phyloP scores from a whole-genome alignment of 1,284 basidiomycete genomes.

The Caloboletus firmus region DNA sequence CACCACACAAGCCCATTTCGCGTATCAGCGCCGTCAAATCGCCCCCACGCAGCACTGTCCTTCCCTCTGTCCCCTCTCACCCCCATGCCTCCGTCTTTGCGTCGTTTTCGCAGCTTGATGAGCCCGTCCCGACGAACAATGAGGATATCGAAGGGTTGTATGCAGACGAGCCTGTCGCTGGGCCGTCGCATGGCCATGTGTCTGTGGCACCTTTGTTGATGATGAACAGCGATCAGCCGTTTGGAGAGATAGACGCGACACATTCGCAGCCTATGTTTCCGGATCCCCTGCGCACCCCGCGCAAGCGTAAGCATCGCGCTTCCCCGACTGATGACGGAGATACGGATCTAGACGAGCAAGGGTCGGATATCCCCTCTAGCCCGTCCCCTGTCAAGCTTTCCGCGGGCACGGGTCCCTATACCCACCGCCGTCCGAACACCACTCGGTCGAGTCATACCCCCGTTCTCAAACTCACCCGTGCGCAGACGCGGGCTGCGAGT shows the following conservation, averaged over 20 bases:
- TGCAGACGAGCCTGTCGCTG: conserved; percentile 30
- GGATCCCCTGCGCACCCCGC: conserved; percentile 33
- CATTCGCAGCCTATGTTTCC: conserved; percentile 14
- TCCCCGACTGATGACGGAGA: conserved; percentile 6
- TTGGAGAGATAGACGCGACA: background rate
- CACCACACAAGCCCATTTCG: conserved; percentile 7
- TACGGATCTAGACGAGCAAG: conserved; percentile 11
- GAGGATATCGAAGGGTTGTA: conserved; percentile 34
- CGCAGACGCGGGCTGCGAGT: conserved; percentile 13
- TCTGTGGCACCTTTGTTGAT: conserved; percentile 22
- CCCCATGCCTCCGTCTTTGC: conserved; percentile 4
- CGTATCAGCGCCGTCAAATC: conserved; percentile 20
- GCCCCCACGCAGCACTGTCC: conserved; percentile 25
- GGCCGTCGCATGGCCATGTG: conserved; percentile 22
- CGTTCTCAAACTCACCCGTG: conserved; percentile 12
- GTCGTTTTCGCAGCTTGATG: conserved; percentile 19
- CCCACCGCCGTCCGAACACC: conserved; percentile 5
- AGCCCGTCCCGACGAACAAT: conserved; percentile 33
- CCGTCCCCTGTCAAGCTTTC: conserved; percentile 34
- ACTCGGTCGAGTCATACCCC: background rate
- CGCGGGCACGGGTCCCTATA: background rate
- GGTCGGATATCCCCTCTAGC: conserved; percentile 20
- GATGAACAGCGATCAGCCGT: conserved; percentile 21
- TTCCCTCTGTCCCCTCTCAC: conserved; percentile 8
- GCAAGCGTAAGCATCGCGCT: conserved; percentile 25